These are phyloP conservation scores for Tetrapisispora namnaoensis DNA, from an alignment of 805 yeast genomes.

Conservation along the genomic window DNA sequence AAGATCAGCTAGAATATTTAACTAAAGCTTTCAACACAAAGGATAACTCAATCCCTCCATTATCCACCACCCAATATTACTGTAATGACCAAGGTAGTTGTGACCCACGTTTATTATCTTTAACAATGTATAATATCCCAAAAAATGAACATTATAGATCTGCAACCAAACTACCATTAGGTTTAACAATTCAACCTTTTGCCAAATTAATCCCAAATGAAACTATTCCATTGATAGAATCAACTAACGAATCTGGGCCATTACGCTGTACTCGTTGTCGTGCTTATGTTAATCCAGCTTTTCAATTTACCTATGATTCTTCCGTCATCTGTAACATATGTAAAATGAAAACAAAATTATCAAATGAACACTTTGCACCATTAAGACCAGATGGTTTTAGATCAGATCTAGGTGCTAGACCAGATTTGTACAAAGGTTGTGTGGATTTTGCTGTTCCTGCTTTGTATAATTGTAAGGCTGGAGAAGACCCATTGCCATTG, in stretches of 20 bases:
- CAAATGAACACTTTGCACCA: slow-evolving; percentile 56
- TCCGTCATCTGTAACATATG: slow-evolving; percentile 78
- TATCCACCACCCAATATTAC: slow-evolving; percentile 57
- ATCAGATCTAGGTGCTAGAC: slow-evolving; percentile 38
- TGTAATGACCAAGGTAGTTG: slow-evolving; percentile 77
- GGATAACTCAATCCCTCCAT: slow-evolving; percentile 66
- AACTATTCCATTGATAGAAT: slow-evolving; percentile 32
- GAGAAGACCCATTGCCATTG: slow-evolving; percentile 36
- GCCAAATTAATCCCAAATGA: slow-evolving; percentile 50
- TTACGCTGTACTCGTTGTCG: slow-evolving; percentile 86
- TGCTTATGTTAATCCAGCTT: slow-evolving; percentile 75
- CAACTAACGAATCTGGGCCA: slow-evolving; percentile 33
- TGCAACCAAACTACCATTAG: slow-evolving; percentile 67
- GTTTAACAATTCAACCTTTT: slow-evolving; percentile 72
- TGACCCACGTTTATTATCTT: slow-evolving; percentile 64
- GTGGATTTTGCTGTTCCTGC: slow-evolving; percentile 74
- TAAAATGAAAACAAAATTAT: slow-evolving; percentile 58
- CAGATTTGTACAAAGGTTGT: slow-evolving; percentile 69
- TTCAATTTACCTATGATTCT: slow-evolving; percentile 50
- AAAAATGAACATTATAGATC: slow-evolving; percentile 57
- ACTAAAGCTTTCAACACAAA: slow-evolving; percentile 54
- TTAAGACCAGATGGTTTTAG: slow-evolving; percentile 53
- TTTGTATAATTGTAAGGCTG: slow-evolving; percentile 46
- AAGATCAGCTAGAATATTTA: slow-evolving; percentile 30
- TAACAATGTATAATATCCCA: slow-evolving; percentile 77